Evolutionary conservation across 129 eudicot genomes (phyloP).

Genomic region (Flaveria ramosissima): DNA sequence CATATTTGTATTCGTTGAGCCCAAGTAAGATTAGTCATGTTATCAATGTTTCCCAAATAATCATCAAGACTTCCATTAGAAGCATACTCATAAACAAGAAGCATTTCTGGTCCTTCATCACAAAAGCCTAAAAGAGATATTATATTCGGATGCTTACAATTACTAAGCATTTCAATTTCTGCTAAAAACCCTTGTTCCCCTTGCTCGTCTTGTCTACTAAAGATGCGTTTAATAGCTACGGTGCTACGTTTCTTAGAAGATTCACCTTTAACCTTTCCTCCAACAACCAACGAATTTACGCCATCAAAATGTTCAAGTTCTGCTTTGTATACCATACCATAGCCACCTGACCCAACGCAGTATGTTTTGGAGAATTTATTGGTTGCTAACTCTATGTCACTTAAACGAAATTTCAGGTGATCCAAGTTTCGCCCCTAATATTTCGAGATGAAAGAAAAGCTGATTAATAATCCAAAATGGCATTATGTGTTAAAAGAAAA

Average conservation of each 20-base stretch:
- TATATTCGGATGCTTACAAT: slow-evolving; percentile 8
- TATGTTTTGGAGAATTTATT: not conserved
- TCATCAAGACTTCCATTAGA: slow-evolving; percentile 1
- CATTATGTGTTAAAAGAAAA: not conserved
- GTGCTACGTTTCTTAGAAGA: not conserved
- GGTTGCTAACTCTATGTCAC: slow-evolving; percentile 8
- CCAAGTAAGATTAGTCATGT: not conserved
- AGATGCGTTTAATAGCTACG: slow-evolving; percentile 14
- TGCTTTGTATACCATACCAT: slow-evolving; percentile 4
- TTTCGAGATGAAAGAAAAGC: not conserved
- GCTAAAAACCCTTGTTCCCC: not conserved
- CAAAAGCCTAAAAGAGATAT: not conserved
- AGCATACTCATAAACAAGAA: not conserved
- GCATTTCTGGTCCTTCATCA: not conserved
- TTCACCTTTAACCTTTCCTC: not conserved
- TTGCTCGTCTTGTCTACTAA: not conserved
- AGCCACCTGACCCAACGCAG: slow-evolving; percentile 7
- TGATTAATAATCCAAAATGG: not conserved
- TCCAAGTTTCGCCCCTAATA: not conserved
- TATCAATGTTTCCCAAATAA: slow-evolving; percentile 1
- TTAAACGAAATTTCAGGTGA: not conserved
- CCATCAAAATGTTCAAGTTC: not conserved
- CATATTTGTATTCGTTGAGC: slow-evolving; percentile 13
- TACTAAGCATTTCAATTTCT: slow-evolving; percentile 14
- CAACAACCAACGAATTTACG: not conserved